Evolutionary conservation across 208 protist genomes (phyloP), one percentile per base, ranked within the genome.

Genomic region (Trypanosoma avium): DNA sequence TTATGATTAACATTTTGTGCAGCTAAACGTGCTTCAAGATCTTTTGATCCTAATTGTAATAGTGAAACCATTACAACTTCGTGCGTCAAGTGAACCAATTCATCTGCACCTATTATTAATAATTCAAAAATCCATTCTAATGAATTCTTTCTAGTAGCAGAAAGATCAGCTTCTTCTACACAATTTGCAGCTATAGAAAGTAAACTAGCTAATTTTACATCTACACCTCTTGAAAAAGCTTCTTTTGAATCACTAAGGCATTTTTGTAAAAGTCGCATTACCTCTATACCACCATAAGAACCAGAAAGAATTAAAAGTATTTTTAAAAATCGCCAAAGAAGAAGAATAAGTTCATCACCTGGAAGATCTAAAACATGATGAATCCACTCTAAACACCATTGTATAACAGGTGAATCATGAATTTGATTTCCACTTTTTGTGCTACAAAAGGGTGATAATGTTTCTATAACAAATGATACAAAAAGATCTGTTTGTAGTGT

Each of bases 301-400:
- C 73, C 79, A 0, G 75, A 76, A n/a, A 82, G 61, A 33, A 76
- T 56, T 2, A 85, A 63, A 4, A 89, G 63, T 4, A 73, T 61
- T 17, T 73, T 70, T 36, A 88, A 66, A 42, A 88, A 69, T 1
- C 66, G 53, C 36, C 73, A 67, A 43, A 90, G 61, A 35, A 64
- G 58, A n/a, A 72, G 38, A 38, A 79, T 62, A 57, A 84, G 70
- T 40, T 80, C 59, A 57, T 74, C 70, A 5, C 79, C 73, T 4
- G 80, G 75, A 38, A 86, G 66, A 60, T 81, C 81, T 9, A 81
- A 58, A 22, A 90, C 73, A 59, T 83, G 73, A 22, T 63, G 38
- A 45, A 86, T 73, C 86, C 82, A 89, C 32, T 79, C 77, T 1
- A 93, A 63, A 19, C 75, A 55, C 83, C 86, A 93, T 35, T 68